Percentiles rank a stretch among this genome's conserved stretches.
Conservation (phyloP, 768 basidiomycete genomes). For the Lactarius hengduanensis region DNA sequence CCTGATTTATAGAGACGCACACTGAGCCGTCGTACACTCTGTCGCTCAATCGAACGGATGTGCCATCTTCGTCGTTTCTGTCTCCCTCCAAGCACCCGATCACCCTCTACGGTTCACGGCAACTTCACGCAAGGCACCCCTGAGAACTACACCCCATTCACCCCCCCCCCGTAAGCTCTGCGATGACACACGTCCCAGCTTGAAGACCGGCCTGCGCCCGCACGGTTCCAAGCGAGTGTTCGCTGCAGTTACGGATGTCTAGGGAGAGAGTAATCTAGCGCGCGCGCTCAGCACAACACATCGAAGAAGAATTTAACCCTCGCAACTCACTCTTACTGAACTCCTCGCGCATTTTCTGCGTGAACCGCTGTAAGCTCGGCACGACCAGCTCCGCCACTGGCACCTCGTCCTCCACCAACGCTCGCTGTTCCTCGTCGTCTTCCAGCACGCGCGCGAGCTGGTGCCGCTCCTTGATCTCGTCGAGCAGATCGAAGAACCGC, state of each 20-base stretch:
- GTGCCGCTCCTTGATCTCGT: conserved; percentile 77
- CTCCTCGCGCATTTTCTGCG: conserved; percentile 72
- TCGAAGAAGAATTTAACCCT: conserved; percentile 7
- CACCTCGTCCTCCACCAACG: conserved; percentile 66
- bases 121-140: no score
- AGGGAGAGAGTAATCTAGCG: conserved; percentile 22
- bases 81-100: no score
- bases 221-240: no score
- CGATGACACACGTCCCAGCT: no score
- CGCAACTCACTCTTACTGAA: conserved; percentile 71
- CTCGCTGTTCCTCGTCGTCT: conserved; percentile 62
- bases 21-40: no score
- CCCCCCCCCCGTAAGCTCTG: no score
- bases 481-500: conserved; percentile 75
- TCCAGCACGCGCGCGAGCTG: conserved; percentile 64
- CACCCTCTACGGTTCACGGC: no score
- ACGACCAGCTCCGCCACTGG: conserved; percentile 74
- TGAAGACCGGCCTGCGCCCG: no score
- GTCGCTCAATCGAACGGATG: no score
- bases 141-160: no score
- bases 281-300: not conserved
- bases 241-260: conserved; percentile 41
- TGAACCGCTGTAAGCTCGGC: conserved; percentile 69
- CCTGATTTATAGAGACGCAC: no score
- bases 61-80: no score